phyloP scores from a whole-genome alignment of 2,329 filamentous ascomycete genomes.

The Leptosphaerulina australis region DNA sequence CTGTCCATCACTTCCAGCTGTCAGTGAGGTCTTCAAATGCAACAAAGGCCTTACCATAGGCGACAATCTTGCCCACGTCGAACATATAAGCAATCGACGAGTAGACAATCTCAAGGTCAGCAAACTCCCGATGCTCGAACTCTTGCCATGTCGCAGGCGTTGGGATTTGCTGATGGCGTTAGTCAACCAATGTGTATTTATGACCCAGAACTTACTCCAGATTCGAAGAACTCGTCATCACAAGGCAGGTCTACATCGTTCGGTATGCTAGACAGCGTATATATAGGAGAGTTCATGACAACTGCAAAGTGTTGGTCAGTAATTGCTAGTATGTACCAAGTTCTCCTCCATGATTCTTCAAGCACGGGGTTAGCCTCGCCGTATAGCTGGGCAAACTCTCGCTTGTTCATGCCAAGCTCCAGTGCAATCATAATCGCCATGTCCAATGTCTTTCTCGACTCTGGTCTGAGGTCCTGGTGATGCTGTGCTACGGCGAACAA shows the following conservation, averaged over 20 bases:
- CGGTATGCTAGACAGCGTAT: constrained; percentile 66
- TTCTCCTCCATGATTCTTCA: constrained; percentile 83
- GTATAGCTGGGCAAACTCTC: constrained; percentile 67
- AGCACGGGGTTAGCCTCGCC: constrained; percentile 69
- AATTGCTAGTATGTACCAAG: constrained; percentile 82
- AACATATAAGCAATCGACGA: constrained; percentile 85
- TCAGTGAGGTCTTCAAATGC: not conserved
- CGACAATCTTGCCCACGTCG: constrained; percentile 72
- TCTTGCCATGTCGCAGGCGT: constrained; percentile 64
- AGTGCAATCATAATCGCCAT: constrained; percentile 73
- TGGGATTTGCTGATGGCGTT: constrained; percentile 39
- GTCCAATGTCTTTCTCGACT: constrained; percentile 68
- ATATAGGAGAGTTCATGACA: constrained; percentile 73
- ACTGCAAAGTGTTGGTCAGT: constrained; percentile 82
- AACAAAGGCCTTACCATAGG: constrained; percentile 57
- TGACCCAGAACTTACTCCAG: constrained; percentile 33
- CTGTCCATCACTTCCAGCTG: constrained; percentile 56
- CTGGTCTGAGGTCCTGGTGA: constrained; percentile 74
- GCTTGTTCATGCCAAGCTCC: constrained; percentile 77
- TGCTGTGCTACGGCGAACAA: constrained; percentile 78
- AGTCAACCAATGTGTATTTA: not conserved
- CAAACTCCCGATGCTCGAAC: constrained; percentile 76
- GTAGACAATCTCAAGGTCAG: constrained; percentile 71
- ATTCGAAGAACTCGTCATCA: constrained; percentile 72
- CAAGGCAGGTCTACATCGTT: constrained; percentile 76